phyloP scores from a whole-genome alignment of 345 rosid genomes.

The Physaria fendleri region DNA sequence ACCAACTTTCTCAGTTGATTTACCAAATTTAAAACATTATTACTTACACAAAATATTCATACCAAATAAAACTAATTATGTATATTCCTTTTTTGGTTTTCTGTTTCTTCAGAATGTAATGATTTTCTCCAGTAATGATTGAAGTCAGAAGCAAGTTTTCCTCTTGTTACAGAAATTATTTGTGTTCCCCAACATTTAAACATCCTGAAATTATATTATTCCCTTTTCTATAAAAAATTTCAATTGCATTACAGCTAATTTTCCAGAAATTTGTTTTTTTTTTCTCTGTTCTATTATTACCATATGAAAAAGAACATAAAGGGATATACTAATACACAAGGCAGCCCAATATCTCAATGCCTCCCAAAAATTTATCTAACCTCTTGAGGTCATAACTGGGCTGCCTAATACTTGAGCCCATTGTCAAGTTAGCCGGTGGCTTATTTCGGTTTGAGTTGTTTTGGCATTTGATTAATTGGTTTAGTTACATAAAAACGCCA shows the following conservation, averaged over 20 bases:
- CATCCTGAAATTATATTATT: slow-evolving; percentile 22
- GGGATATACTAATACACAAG: slow-evolving; percentile 7
- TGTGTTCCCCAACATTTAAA: slow-evolving; percentile 28
- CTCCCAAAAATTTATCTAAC: slow-evolving; percentile 28
- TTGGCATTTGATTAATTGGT: background rate
- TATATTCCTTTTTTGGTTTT: slow-evolving; percentile 12
- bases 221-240: background rate
- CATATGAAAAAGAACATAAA: slow-evolving; percentile 3
- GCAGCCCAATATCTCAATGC: slow-evolving; percentile 3
- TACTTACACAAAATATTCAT: slow-evolving; percentile 10
- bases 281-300: background rate
- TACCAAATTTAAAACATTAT: slow-evolving; percentile 25
- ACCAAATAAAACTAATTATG: background rate
- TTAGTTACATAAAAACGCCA: background rate
- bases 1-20: slow-evolving; percentile 29
- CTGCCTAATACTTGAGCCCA: slow-evolving; percentile 45
- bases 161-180: slow-evolving; percentile 27
- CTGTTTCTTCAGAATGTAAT: slow-evolving; percentile 9
- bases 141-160: slow-evolving; percentile 25
- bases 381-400: slow-evolving; percentile 95
- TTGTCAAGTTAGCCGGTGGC: slow-evolving; percentile 22
- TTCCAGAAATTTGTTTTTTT: background rate
- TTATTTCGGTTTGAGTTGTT: background rate
- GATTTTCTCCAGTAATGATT: slow-evolving; percentile 25
- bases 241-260: slow-evolving; percentile 20